phyloP scores from a whole-genome alignment of 495 filamentous ascomycete genomes.

The Mytilinidion resinicola region DNA sequence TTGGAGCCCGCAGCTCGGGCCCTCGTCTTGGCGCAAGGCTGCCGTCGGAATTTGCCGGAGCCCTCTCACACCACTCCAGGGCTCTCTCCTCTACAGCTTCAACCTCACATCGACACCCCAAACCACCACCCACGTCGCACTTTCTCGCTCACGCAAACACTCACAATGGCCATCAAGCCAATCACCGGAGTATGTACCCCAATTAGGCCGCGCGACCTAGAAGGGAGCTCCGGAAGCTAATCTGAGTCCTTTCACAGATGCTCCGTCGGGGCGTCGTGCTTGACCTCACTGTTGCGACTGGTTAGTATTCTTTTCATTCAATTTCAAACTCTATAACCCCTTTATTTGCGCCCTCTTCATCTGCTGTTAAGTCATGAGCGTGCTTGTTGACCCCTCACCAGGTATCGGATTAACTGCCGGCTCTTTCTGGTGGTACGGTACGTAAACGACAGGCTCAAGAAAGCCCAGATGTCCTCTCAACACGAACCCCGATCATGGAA shows the following conservation, averaged over 20 bases:
- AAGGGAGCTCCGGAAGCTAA: constrained; percentile 33
- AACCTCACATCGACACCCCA: background rate
- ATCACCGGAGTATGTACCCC: constrained; percentile 48
- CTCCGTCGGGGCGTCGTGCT: constrained; percentile 67
- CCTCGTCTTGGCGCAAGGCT: background rate
- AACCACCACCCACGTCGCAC: constrained; percentile 1
- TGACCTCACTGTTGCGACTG: constrained; percentile 69
- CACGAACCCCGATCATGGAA: background rate
- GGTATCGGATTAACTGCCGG: constrained; percentile 65
- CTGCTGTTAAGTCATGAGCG: background rate
- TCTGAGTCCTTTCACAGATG: constrained; percentile 46
- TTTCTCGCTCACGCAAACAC: background rate
- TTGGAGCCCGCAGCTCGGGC: no score
- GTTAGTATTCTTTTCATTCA: constrained; percentile 43
- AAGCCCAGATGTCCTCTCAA: constrained; percentile 4
- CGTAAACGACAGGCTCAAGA: constrained; percentile 34
- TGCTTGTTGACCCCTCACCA: constrained; percentile 18
- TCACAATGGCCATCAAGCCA: constrained; percentile 45
- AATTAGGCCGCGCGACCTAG: constrained; percentile 20
- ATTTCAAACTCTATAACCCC: background rate
- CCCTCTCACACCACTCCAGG: constrained; percentile 1
- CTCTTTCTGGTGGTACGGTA: constrained; percentile 80
- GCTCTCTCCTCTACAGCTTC: background rate
- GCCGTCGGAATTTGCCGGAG: background rate
- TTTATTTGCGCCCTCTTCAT: background rate